Conservation (phyloP, 768 basidiomycete species). For the Hericium coralloides region DNA sequence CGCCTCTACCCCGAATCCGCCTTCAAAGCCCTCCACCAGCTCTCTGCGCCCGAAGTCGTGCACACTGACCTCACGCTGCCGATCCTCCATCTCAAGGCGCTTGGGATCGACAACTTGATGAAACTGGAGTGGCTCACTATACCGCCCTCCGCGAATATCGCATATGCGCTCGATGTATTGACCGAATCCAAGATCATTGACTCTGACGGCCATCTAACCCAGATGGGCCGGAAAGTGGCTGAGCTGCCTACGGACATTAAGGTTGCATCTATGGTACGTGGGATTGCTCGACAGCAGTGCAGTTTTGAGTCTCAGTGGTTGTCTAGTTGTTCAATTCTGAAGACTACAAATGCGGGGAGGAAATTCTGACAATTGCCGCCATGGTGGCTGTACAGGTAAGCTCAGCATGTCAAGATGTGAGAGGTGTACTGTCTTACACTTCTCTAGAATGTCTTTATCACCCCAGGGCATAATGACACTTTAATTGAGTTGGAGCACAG, state of each 20-base stretch:
- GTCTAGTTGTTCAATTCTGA: slow-evolving; percentile 77
- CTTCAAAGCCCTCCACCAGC: slow-evolving; percentile 50
- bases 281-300: background rate
- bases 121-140: slow-evolving; percentile 92
- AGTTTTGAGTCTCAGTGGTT: background rate
- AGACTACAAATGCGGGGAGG: slow-evolving; percentile 85
- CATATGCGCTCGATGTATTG: slow-evolving; percentile 80
- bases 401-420: background rate
- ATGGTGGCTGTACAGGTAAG: slow-evolving; percentile 87
- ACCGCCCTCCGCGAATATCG: slow-evolving; percentile 78
- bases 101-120: slow-evolving; percentile 93
- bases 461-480: slow-evolving; percentile 77
- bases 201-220: slow-evolving; percentile 67
- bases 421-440: background rate
- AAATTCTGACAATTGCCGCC: slow-evolving; percentile 91
- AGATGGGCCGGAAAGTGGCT: slow-evolving; percentile 77
- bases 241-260: slow-evolving; percentile 92
- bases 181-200: slow-evolving; percentile 77
- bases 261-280: slow-evolving; percentile 84
- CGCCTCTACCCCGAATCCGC: slow-evolving; percentile 71
- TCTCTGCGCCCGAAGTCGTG: slow-evolving; percentile 84
- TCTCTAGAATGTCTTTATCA: slow-evolving; percentile 80
- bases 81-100: slow-evolving; percentile 86
- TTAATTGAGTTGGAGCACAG: slow-evolving; percentile 86
- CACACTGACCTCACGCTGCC: slow-evolving; percentile 87